Evolutionary conservation across 2,329 filamentous ascomycete species (phyloP).

Genomic region (Fonsecaea nubica): DNA sequence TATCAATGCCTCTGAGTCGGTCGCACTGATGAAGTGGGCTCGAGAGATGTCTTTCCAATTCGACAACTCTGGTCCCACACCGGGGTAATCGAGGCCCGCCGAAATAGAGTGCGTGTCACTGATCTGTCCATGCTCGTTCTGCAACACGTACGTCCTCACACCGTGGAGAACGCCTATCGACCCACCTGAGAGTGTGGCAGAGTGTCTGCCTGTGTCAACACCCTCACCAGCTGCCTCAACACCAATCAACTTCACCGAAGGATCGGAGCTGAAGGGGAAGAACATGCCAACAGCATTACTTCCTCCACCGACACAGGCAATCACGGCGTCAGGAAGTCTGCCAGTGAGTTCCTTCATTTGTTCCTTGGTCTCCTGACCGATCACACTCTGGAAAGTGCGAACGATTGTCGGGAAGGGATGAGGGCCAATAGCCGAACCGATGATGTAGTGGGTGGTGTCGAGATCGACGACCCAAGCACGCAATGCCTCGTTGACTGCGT

Average conservation of each 20-base stretch:
- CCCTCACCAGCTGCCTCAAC: slow-evolving; percentile 97
- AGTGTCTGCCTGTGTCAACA: slow-evolving; percentile 82
- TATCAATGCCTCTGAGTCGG: slow-evolving; percentile 85
- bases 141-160: slow-evolving; percentile 92
- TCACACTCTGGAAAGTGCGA: slow-evolving; percentile 95
- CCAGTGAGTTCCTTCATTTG: slow-evolving; percentile 86
- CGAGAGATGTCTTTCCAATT: slow-evolving; percentile 90
- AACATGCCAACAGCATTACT: slow-evolving; percentile 98
- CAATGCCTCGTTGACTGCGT: slow-evolving; percentile 94
- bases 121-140: slow-evolving; percentile 92
- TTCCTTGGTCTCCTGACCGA: slow-evolving; percentile 90
- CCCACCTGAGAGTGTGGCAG: slow-evolving; percentile 84
- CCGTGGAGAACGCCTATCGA: slow-evolving; percentile 93
- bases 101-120: slow-evolving; percentile 95
- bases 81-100: slow-evolving; percentile 94
- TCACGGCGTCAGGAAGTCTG: slow-evolving; percentile 92
- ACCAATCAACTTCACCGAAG: slow-evolving; percentile 83
- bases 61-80: slow-evolving; percentile 90
- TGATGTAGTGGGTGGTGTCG: slow-evolving; percentile 95
- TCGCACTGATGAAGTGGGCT: slow-evolving; percentile 88
- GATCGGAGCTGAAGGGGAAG: slow-evolving; percentile 89
- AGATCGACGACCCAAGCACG: slow-evolving; percentile 93
- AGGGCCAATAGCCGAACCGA: slow-evolving; percentile 94
- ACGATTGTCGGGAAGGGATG: slow-evolving; percentile 98
- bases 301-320: slow-evolving; percentile 94